Evolutionary conservation across 495 filamentous ascomycete genomes (phyloP).

Genomic region (Daldinia loculata): DNA sequence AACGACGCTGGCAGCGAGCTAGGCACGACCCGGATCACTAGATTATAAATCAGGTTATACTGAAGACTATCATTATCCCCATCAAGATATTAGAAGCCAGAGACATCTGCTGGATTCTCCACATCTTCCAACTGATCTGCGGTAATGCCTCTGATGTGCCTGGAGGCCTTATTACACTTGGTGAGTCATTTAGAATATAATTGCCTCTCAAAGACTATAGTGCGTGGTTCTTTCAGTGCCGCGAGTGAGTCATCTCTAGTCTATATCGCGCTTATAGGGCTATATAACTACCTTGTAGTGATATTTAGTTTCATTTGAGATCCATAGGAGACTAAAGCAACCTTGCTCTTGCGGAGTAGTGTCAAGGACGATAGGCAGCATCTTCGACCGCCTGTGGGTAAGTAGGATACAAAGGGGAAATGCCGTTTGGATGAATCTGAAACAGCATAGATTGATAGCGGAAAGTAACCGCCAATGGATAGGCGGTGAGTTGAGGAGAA

Average conservation of each 20-base stretch:
- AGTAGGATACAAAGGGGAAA: slow-evolving; percentile 15
- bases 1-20: neutral
- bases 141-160: neutral
- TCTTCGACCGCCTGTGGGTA: slow-evolving; percentile 6
- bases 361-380: neutral
- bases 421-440: slow-evolving; percentile 9
- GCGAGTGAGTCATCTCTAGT: neutral
- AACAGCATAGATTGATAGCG: slow-evolving; percentile 17
- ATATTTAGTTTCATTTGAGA: slow-evolving; percentile 5
- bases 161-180: slow-evolving; percentile 3
- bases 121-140: neutral
- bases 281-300: slow-evolving; percentile 2
- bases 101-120: neutral
- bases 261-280: slow-evolving; percentile 5
- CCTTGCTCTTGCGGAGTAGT: slow-evolving; percentile 1
- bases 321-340: neutral
- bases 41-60: neutral
- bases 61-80: neutral
- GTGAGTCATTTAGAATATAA: neutral
- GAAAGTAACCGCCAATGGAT: neutral
- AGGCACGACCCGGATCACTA: neutral
- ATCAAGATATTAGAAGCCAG: neutral
- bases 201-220: neutral
- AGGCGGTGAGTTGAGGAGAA: neutral
- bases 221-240: neutral